Evolutionary conservation across 148 eudicot species (phyloP), one percentile per base, ranked within the genome.

Genomic region (Pouteria glomerata): DNA sequence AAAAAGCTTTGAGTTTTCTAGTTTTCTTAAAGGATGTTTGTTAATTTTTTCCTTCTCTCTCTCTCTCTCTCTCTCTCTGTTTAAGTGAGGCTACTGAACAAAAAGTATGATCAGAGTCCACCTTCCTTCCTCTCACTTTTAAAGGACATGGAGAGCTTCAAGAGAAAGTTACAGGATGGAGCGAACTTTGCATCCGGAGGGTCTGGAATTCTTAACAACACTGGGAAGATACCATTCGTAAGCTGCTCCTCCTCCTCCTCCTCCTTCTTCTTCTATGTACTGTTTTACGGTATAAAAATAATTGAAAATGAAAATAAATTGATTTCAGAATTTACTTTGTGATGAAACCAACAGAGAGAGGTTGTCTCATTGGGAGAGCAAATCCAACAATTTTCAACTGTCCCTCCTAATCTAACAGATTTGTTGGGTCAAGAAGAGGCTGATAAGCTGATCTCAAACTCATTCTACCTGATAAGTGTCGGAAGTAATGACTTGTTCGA

Each of bases 101-200:
- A 45, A 3, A 30, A 42, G 21, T 63, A 37, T 21, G 39, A 50
- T 18, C 31, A 14, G 37, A 79, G 82, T 39, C 82, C 82, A 3
- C 68, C 59, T 11, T 75, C 82, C 33, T 79, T 69, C 50, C 72
- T 79, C 21, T 11, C 51, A n/a, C 75, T 79, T 44, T 21, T 70
- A 6, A 15, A 57, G 4, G 6, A 27, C 1, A 45, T 0, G 42
- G 13, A 47, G 1, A 57, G 30, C 12, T 79, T 79, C 57, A 70
- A 65, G 56, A 37, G 47, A 10, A 30, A 64, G 1, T 11, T 70
- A 51, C 57, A 70, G 31, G 24, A 8, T 18, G 82, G 82, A 5
- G 82, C 27, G 4, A 79, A 79, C 50, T 79, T 79, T 58, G 82
- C 82, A 5, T 79, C 82, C 0, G 82, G 67, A 57, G 82, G 82